Percentiles rank a stretch among this genome's conserved stretches.
phyloP scores from a whole-genome alignment of 1,284 basidiomycete genomes.

The Rhodotorula sp. region DNA sequence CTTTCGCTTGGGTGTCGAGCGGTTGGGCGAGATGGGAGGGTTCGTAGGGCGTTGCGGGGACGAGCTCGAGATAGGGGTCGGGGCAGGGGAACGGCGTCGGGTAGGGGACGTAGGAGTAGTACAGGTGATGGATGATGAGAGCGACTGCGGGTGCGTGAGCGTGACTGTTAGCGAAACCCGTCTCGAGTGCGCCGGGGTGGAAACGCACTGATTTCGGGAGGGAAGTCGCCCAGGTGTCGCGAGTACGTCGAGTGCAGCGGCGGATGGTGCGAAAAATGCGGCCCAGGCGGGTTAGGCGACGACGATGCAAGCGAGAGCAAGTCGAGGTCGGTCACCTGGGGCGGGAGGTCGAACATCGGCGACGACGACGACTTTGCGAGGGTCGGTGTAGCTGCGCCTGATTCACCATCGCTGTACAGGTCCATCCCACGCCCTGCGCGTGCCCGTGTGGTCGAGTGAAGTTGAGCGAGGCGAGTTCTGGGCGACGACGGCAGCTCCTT shows the following conservation, averaged over 20 bases:
- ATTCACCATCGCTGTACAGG: too few species aligned
- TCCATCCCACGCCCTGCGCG: background rate
- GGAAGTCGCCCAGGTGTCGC: conserved; percentile 31
- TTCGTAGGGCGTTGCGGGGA: conserved; percentile 1
- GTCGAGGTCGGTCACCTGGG: conserved; percentile 11
- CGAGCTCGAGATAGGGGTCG: conserved; percentile 33
- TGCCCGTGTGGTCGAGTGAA: background rate
- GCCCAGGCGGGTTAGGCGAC: too few species aligned
- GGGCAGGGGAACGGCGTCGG: conserved; percentile 30
- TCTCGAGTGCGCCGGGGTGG: too few species aligned
- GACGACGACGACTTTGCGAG: background rate
- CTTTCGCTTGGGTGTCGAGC: conserved; percentile 21
- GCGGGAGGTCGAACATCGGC: background rate
- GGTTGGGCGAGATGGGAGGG: conserved; percentile 16
- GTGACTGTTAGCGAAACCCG: too few species aligned
- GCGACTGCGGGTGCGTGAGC: conserved; percentile 1
- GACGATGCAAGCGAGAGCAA: conserved; percentile 6
- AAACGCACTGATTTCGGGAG: conserved; percentile 28
- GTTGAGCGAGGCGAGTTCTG: background rate
- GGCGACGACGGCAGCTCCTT: too few species aligned
- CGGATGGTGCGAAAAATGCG: background rate
- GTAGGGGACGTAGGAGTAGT: conserved; percentile 21
- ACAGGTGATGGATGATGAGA: conserved; percentile 38
- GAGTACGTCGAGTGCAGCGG: background rate
- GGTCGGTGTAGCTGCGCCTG: conserved; percentile 7